These are phyloP conservation scores for Hordeum vulgare DNA, from an alignment of 176 grass and related monocot genomes.

Conservation along the genomic window MorexV3_pseudomolecules_assembly NC_058520.1:465452434-465452933, in stretches of 20 bases:
- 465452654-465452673: neutral
- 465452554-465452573: neutral
- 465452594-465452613: neutral
- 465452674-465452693: neutral
- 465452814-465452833: neutral
- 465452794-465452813: neutral
- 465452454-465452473: neutral
- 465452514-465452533: conserved; percentile 24
- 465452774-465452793: conserved; percentile 1
- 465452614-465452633: neutral
- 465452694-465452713: neutral
- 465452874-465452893: neutral
- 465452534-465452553: neutral
- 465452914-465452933: no score
- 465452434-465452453: neutral
- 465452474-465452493: conserved; percentile 39
- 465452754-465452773: conserved; percentile 21
- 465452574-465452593: conserved; percentile 11
- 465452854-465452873: neutral
- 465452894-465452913: neutral
- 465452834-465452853: neutral
- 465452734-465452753: conserved; percentile 32
- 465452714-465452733: conserved; percentile 1
- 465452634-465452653: neutral
- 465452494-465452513: conserved; percentile 45